A percentile compares a stretch with the other conserved stretches of the same genome.
phyloP scores from a whole-genome alignment of 1,139 yeast species.

The Sugiyamaella neomexicana region DNA sequence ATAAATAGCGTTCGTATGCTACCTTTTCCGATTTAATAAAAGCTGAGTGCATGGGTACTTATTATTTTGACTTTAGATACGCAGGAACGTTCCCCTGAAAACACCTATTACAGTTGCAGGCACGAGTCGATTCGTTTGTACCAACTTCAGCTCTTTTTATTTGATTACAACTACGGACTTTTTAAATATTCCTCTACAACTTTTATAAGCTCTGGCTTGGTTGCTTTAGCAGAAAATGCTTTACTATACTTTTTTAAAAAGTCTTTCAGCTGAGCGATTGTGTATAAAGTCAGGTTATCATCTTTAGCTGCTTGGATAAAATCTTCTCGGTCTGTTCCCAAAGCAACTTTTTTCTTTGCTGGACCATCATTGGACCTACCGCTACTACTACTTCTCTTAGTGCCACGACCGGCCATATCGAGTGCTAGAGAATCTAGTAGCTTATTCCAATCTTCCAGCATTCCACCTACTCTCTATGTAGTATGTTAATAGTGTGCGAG shows the following conservation, averaged over 20 bases:
- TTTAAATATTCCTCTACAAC: constrained; percentile 3
- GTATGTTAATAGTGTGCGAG: background rate
- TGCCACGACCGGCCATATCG: background rate
- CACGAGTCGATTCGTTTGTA: no score
- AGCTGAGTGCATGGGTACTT: no score
- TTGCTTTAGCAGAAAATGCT: background rate
- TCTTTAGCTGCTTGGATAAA: constrained; percentile 18
- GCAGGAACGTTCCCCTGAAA: background rate
- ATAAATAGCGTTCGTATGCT: no score
- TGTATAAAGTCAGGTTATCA: constrained; percentile 14
- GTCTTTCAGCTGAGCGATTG: constrained; percentile 13
- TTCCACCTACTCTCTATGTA: constrained; percentile 25
- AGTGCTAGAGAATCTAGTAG: constrained; percentile 5
- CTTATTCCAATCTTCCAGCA: constrained; percentile 25
- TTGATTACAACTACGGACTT: background rate
- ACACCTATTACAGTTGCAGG: background rate
- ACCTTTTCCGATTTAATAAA: no score
- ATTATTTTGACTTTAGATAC: no score
- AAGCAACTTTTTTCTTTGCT: constrained; percentile 6
- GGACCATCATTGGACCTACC: constrained; percentile 4
- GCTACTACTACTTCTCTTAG: constrained; percentile 13
- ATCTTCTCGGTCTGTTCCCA: constrained; percentile 8
- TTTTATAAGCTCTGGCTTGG: constrained; percentile 1
- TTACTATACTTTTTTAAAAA: constrained; percentile 5
- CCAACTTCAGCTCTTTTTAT: no score